phyloP scores from a whole-genome alignment of 805 yeast species.

The Lachancea nothofagi region DNA sequence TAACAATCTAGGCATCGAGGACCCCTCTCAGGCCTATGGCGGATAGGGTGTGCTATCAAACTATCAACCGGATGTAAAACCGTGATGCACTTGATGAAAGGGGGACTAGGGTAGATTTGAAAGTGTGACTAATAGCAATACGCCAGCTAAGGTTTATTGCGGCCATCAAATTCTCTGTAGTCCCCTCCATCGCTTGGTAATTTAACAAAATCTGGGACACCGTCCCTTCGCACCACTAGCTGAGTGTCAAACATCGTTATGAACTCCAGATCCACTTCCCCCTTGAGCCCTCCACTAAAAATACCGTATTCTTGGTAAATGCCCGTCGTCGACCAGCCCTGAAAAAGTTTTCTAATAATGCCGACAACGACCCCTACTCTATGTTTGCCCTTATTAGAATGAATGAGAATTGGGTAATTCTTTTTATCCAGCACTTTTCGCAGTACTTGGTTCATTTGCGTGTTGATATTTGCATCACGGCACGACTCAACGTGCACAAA shows the following conservation, averaged over 20 bases:
- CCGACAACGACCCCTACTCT: slow-evolving; percentile 94
- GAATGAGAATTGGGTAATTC: slow-evolving; percentile 83
- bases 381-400: slow-evolving; percentile 97
- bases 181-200: background rate
- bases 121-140: background rate
- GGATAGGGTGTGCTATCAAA: no score
- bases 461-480: slow-evolving; percentile 65
- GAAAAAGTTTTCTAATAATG: slow-evolving; percentile 73
- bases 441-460: slow-evolving; percentile 52
- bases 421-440: slow-evolving; percentile 52
- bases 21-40: no score
- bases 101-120: no score
- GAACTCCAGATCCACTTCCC: slow-evolving; percentile 85
- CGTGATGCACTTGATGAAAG: no score
- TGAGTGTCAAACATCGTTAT: slow-evolving; percentile 76
- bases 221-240: slow-evolving; percentile 41
- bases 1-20: no score
- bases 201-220: slow-evolving; percentile 56
- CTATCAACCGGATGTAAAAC: no score
- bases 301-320: slow-evolving; percentile 90
- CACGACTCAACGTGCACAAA: slow-evolving; percentile 64
- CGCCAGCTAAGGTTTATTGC: background rate
- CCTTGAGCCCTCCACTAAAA: slow-evolving; percentile 83
- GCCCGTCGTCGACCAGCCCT: slow-evolving; percentile 91
- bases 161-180: background rate